Base-by-base conservation (phyloP, 2,329 filamentous ascomycete species). In the Trichoderma sp. region DNA sequence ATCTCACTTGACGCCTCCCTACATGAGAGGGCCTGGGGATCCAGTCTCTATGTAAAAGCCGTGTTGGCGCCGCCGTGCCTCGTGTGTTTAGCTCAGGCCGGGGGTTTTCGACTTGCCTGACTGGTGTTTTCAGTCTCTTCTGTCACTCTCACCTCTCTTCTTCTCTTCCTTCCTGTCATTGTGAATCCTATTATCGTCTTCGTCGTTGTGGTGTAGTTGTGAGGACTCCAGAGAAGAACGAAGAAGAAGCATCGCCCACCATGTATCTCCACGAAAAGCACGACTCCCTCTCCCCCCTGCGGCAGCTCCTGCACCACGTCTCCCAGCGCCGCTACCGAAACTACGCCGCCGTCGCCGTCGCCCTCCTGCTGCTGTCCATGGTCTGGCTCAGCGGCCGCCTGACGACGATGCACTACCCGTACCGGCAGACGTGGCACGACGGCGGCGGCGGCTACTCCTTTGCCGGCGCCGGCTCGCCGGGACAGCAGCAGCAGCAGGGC, bases 311-410 rank as follows among this genome's bases (percentile, higher is more conserved):
- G 2, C 34, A 50, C 52, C 28, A 63, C 26, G 51, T 57, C 52
- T 39, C 51, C 0, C 61, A 57, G 43, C 61, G 61, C 44, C 51
- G 61, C 26, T 54, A 63, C 30, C 52, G 61, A 43, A 63, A 34
- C 48, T 60, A 54, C 21, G 63, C 47, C 50, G 44, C 60, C 52
- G 70, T 19, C 34, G 61, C 28, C 44, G 43, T 63, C 44, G 61
- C 24, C 17, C 44, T 63, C 15, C n/a, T 57, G 1, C 28, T 63
- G 51, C 48, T 57, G 21, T 57, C 52, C 17, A 57, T 63, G 51
- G 43, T 63, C 30, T 63, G 51, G 51, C 28, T 63, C 30, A 45
- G 48, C 44, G 48, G 61, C 52, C 48, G 34, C 24, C 43, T 63
- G 43, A 52, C 30, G 17, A 17, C 30, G 28, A 17, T 24, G 9